phyloP scores from a whole-genome alignment of 192 early-diverging fungal species.

The Rhizophlyctis rosea region DNA sequence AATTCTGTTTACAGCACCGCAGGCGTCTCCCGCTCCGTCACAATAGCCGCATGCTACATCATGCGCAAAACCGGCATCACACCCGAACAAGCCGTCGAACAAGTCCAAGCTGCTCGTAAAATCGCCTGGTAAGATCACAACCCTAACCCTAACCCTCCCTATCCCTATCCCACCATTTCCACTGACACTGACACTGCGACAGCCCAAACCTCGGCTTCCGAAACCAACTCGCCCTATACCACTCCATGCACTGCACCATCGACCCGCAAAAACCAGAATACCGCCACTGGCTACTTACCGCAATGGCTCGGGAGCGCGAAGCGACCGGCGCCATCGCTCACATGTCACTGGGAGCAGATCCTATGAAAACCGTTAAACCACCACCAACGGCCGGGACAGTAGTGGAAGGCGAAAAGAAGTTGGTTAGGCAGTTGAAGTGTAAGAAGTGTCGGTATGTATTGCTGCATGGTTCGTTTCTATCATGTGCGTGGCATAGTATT shows the following conservation, averaged over 20 bases:
- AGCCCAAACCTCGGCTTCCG: conserved; percentile 65
- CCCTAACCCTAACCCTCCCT: conserved; percentile 43
- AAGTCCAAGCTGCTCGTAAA: conserved; percentile 18
- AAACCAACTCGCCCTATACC: conserved; percentile 60
- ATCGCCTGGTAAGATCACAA: conserved; percentile 4
- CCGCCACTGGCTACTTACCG: conserved; percentile 61
- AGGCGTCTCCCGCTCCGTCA: conserved; percentile 68
- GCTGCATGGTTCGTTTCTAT: neutral
- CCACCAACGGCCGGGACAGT: conserved; percentile 11
- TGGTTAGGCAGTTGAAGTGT: conserved; percentile 40
- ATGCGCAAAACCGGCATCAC: conserved; percentile 55
- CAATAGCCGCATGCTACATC: conserved; percentile 62
- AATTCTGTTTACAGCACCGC: conserved; percentile 47
- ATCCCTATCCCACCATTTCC: no score
- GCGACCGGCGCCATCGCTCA: conserved; percentile 50
- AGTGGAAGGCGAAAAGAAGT: neutral
- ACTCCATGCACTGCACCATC: conserved; percentile 57
- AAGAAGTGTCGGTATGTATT: conserved; percentile 53
- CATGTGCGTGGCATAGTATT: no score
- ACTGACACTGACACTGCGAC: no score
- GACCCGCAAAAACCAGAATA: conserved; percentile 52
- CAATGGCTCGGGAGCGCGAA: conserved; percentile 56
- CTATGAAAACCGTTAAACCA: no score
- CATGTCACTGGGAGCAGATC: conserved; percentile 52
- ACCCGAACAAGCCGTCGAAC: conserved; percentile 43